Base-by-base conservation (phyloP, 1,139 yeast species). In the Saccharomycopsis hybrid region DNA sequence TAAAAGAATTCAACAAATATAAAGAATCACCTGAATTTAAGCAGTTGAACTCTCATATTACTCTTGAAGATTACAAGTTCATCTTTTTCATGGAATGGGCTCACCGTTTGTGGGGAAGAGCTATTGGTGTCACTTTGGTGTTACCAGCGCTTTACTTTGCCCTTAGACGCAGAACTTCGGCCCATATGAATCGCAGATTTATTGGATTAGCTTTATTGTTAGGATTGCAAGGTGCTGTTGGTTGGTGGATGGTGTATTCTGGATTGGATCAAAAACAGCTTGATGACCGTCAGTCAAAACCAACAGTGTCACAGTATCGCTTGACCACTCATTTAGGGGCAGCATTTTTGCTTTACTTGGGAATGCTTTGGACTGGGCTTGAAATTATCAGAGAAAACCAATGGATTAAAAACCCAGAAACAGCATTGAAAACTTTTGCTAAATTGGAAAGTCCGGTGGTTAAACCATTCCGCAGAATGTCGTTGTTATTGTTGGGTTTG, bases 161-260 rank as follows among this genome's bases (percentile, higher is more conserved):
- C 64, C 71, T 73, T 32, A 69, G 82, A 1, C 77, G 80, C 43
- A 79, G 72, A 58, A 80, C 90, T n/a, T 80, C 89, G 2, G 68
- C 78, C 2, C 82, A 80, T 56, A 82, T 87, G 2, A 83, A 89
- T 47, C 72, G 72, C 53, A 74, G 89, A 55, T 72, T 92, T 24
- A 66, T 85, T 29, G 85, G 86, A 1, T 76, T 94, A 47, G 78
- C 95, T 41, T 81, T 76, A 0, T 70, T 92, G 49, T 73, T 94
- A 53, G 98, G 96, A 9, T 70, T 94, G 44, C 98, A 94, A 71
- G 98, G 98, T 45, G 84, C 83, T 50, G 85, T 94, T 59, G 98
- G 98, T 38, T 94, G 98, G 98, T 94, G 99, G 99, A 94, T 94
- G 99, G 98, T 94, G 52, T 82, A 85, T 60, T 87, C 96, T 4